These are phyloP conservation scores for Aspergillus steynii DNA, from an alignment of 495 filamentous ascomycete species.

Conservation along the genomic window DNA sequence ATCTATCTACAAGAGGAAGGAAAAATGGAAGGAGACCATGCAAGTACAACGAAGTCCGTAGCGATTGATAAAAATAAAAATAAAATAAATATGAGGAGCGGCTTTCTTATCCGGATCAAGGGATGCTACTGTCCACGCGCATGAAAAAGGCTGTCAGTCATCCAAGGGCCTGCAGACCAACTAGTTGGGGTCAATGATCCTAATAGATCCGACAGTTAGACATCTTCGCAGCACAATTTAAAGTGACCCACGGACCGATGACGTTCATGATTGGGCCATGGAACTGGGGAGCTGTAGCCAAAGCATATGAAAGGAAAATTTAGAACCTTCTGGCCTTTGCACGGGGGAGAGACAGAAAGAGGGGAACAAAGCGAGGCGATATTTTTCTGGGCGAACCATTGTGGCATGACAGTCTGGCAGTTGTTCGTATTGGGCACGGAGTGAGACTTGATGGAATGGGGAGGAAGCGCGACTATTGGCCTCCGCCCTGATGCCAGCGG, in stretches of 20 bases:
- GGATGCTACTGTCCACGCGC: not conserved
- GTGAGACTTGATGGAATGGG: slow-evolving; percentile 4
- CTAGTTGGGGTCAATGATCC: slow-evolving; percentile 3
- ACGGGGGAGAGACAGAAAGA: not conserved
- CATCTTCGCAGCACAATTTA: slow-evolving; percentile 10
- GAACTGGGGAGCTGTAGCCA: slow-evolving; percentile 2
- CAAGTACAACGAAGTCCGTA: not conserved
- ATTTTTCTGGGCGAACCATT: not conserved
- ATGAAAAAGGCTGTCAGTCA: slow-evolving; percentile 1
- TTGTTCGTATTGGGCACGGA: slow-evolving; percentile 7
- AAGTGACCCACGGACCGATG: slow-evolving; percentile 8
- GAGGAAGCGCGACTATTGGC: slow-evolving; percentile 3
- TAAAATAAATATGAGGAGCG: not conserved
- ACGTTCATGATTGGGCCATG: slow-evolving; percentile 18
- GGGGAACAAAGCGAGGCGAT: slow-evolving; percentile 3
- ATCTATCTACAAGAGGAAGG: slow-evolving; percentile 2
- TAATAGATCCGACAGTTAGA: slow-evolving; percentile 20
- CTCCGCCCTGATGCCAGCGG: not conserved
- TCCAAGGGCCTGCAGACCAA: slow-evolving; percentile 12
- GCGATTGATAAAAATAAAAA: not conserved
- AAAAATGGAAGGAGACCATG: not conserved
- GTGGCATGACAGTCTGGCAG: not conserved
- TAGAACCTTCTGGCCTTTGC: slow-evolving; percentile 19
- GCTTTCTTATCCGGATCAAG: slow-evolving; percentile 10
- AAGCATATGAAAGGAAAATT: slow-evolving; percentile 8